Conservation (phyloP, 2,329 filamentous ascomycete genomes). For the Claviceps lovelessii region DNA sequence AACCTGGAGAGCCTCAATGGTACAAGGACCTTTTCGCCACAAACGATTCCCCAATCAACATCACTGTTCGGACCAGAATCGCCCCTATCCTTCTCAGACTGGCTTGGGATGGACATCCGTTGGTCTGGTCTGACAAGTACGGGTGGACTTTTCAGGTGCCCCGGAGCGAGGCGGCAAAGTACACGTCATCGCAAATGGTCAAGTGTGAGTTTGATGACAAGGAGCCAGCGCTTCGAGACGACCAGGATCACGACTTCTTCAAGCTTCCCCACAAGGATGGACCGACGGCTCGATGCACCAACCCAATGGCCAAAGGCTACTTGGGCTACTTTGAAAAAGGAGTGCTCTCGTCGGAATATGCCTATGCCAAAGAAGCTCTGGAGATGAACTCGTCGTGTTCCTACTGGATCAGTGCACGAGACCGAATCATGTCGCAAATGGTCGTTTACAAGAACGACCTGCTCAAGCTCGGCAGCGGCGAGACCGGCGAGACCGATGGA, state of each 20-base stretch:
- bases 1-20: conserved; percentile 88
- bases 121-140: conserved; percentile 85
- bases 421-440: conserved; percentile 89
- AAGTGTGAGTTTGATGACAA: conserved; percentile 70
- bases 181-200: conserved; percentile 56
- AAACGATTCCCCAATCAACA: conserved; percentile 50
- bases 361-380: conserved; percentile 83
- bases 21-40: conserved; percentile 80
- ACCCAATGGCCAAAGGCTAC: conserved; percentile 83
- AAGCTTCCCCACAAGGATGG: conserved; percentile 96
- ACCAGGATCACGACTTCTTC: conserved; percentile 57
- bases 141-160: conserved; percentile 86
- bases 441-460: conserved; percentile 69
- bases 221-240: conserved; percentile 48
- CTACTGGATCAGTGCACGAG: conserved; percentile 95
- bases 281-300: conserved; percentile 67
- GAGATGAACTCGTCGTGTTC: conserved; percentile 99
- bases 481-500: neutral
- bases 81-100: conserved; percentile 73
- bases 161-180: conserved; percentile 44
- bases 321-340: conserved; percentile 83
- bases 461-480: neutral
- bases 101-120: conserved; percentile 75
- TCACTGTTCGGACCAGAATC: conserved; percentile 78
- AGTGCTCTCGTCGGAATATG: conserved; percentile 70